Base-by-base conservation (phyloP, 345 rosid species). In the Cardamine occulta region DNA sequence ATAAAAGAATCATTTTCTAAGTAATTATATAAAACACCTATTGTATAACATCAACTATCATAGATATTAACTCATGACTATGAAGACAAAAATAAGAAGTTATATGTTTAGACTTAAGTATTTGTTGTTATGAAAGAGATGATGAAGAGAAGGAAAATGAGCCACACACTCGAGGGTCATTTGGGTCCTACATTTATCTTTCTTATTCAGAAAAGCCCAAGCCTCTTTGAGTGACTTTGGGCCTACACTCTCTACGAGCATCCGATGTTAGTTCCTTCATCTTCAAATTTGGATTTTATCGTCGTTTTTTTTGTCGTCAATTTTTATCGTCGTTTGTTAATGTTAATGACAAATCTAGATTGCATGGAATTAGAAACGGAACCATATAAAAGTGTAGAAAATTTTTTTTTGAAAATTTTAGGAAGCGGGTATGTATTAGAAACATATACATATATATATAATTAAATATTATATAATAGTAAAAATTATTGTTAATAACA, bases 211-310 rank as follows among this genome's bases (percentile, higher is more conserved):
- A 65, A 74, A 65, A 65, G 57, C 74, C 56, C 77, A 35, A 56
- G 45, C 39, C 8, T 13, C 4, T 45, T 15, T 65, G 21, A 45
- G 32, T 74, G 26, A 26, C 17, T 64, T 74, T 74, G 78, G 72
- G 65, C 64, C 72, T 74, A 74, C 72, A 55, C 24, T 28, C 4
- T 74, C 12, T 0, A 28, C 7, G 56, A 65, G 78, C 37, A 74
- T 74, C 72, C 58, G 7, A 74, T 74, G 77, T 73, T 14, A 73
- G 55, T 51, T 26, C 28, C 28, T 26, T 63, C 56, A 63, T 54
- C 26, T 63, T 28, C 66, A 49, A 44, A 18, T 39, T 26, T 26
- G 24, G 62, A 57, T n/a, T n/a, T 29, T 18, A 56, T 56, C 39
- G 21, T 56, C 61, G 10, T 15, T 28, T 26, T 24, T 24, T 24